Percentiles rank a stretch among this genome's conserved stretches.
Conservation (phyloP, 2,329 filamentous ascomycete species). For the Colletotrichum tropicicola region DNA sequence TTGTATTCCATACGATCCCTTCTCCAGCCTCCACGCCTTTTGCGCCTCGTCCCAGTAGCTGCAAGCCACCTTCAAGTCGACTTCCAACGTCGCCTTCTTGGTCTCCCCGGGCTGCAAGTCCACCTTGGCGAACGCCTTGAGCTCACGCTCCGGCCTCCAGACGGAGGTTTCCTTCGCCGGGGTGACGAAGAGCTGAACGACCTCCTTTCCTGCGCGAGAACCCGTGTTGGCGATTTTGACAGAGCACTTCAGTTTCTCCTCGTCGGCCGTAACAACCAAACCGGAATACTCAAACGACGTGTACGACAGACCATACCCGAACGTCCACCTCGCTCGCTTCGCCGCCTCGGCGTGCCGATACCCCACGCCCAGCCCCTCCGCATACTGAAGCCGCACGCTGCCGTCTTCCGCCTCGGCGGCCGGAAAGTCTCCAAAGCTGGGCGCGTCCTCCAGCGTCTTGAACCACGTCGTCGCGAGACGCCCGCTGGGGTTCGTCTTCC, state of each 20-base stretch:
- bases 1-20: conserved; percentile 15
- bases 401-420: conserved; percentile 16
- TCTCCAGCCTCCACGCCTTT: conserved; percentile 23
- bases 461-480: conserved; percentile 29
- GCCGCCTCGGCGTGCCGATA: conserved; percentile 17
- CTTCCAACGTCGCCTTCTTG: conserved; percentile 4
- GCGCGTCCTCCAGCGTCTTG: conserved; percentile 22
- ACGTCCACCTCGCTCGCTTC: conserved; percentile 11
- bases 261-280: background rate
- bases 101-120: background rate
- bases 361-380: conserved; percentile 17
- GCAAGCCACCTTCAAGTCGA: conserved; percentile 19
- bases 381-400: background rate
- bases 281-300: conserved; percentile 21
- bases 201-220: conserved; percentile 35
- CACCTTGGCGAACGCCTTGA: conserved; percentile 31
- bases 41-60: conserved; percentile 26
- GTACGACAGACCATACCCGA: conserved; percentile 24
- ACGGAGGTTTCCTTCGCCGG: conserved; percentile 8
- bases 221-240: conserved; percentile 57
- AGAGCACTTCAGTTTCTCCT: conserved; percentile 32
- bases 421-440: conserved; percentile 27
- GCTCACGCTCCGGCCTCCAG: conserved; percentile 29
- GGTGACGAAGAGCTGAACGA: conserved; percentile 42
- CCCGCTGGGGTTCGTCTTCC: conserved; percentile 25